A percentile compares a stretch with the other conserved stretches of the same genome.
These are phyloP conservation scores for Microbotryomycetes sp. DNA, from an alignment of 1,284 basidiomycete species.

Conservation along the genomic window DNA sequence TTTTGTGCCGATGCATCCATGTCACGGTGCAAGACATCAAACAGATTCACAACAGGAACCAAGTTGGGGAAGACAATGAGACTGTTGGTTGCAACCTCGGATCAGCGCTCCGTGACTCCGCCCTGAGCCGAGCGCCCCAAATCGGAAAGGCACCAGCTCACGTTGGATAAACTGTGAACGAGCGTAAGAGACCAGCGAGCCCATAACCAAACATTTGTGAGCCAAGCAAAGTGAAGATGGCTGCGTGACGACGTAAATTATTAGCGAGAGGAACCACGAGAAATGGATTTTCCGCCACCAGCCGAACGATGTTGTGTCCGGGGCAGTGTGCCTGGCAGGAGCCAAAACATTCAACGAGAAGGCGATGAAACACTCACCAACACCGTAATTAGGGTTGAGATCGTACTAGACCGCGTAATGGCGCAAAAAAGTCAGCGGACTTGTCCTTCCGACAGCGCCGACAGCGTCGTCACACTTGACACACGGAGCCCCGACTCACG, in stretches of 20 bases:
- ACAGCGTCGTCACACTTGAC: neutral
- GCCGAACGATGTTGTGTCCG: neutral
- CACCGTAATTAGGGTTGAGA: neutral
- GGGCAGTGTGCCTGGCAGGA: too few species aligned
- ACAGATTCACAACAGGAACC: conserved; percentile 51
- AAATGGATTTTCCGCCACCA: too few species aligned
- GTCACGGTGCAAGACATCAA: conserved; percentile 54
- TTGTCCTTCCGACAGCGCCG: too few species aligned
- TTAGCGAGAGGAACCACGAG: too few species aligned
- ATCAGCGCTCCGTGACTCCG: too few species aligned
- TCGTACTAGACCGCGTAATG: neutral
- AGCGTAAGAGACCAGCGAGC: conserved; percentile 28
- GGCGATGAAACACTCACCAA: too few species aligned
- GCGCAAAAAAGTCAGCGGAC: too few species aligned
- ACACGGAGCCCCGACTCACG: neutral
- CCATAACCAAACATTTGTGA: conserved; percentile 28
- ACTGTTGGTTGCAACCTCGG: too few species aligned
- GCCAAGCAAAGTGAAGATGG: conserved; percentile 28
- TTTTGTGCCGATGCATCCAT: conserved; percentile 38
- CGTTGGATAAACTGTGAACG: conserved; percentile 32
- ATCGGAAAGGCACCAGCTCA: too few species aligned
- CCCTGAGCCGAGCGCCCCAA: too few species aligned
- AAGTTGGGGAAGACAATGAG: conserved; percentile 33
- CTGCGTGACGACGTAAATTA: too few species aligned
- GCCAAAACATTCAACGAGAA: neutral